phyloP scores from a whole-genome alignment of 306 rosid genomes.

The Vachellia collinsii region DNA sequence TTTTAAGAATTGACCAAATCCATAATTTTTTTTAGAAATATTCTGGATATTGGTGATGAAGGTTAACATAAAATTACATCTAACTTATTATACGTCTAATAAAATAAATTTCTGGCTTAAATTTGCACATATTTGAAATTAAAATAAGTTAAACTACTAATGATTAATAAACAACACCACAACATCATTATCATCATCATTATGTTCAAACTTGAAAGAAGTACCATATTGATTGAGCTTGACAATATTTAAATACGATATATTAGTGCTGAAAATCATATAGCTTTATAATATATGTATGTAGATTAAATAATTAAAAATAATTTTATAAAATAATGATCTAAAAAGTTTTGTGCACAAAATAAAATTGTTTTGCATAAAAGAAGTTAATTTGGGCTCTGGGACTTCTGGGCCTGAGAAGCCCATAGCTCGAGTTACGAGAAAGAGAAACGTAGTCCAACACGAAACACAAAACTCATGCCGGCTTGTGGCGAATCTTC shows the following conservation, averaged over 20 bases:
- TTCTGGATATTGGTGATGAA: no score
- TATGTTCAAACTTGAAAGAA: no score
- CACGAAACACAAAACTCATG: not conserved
- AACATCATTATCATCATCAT: no score
- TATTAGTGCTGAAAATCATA: no score
- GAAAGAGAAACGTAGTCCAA: not conserved
- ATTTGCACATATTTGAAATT: no score
- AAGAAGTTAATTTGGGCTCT: not conserved
- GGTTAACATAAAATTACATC: no score
- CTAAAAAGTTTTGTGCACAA: not conserved
- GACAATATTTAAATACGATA: not conserved
- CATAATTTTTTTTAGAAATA: not conserved
- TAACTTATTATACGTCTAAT: no score
- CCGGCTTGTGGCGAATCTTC: constrained; percentile 1
- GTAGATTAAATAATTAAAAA: not conserved
- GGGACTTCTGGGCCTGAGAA: not conserved
- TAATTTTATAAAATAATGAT: not conserved
- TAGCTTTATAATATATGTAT: no score
- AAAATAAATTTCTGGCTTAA: no score
- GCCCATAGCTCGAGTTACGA: not conserved
- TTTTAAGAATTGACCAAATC: not conserved
- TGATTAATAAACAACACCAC: not conserved
- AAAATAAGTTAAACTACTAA: not conserved
- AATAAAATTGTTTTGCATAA: not conserved
- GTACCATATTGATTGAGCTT: not conserved